Percentiles rank a stretch among this genome's conserved stretches.
Conservation (phyloP, 1,284 basidiomycete species). For the Athelia sp. region DNA sequence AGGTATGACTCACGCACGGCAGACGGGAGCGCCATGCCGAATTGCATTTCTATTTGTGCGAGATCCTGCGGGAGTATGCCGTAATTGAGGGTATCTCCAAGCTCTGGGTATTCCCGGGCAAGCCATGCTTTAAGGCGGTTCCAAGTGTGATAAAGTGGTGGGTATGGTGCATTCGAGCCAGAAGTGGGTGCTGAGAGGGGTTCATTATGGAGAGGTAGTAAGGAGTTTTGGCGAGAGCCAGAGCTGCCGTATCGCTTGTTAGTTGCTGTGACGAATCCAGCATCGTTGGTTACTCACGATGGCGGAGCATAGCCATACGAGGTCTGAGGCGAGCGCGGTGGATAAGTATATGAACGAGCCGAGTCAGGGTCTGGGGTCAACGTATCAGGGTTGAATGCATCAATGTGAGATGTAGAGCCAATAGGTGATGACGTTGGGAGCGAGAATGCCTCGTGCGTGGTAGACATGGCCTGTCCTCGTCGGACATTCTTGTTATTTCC, state of each 20-base stretch:
- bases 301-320: slow-evolving; percentile 56
- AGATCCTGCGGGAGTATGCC: slow-evolving; percentile 76
- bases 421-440: slow-evolving; percentile 64
- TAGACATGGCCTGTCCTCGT: slow-evolving; percentile 59
- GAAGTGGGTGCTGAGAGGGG: slow-evolving; percentile 36
- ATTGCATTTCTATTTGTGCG: slow-evolving; percentile 72
- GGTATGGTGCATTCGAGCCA: slow-evolving; percentile 47
- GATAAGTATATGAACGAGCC: slow-evolving; percentile 63
- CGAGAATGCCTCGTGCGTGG: slow-evolving; percentile 76
- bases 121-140: slow-evolving; percentile 75
- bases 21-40: slow-evolving; percentile 76
- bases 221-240: slow-evolving; percentile 45
- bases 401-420: slow-evolving; percentile 43
- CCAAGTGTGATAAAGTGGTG: slow-evolving; percentile 77
- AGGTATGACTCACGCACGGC: slow-evolving; percentile 83
- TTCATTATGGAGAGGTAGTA: slow-evolving; percentile 63
- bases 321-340: slow-evolving; percentile 48
- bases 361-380: slow-evolving; percentile 43
- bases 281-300: slow-evolving; percentile 39
- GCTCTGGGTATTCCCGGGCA: slow-evolving; percentile 78
- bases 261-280: not conserved
- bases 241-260: slow-evolving; percentile 18
- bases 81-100: slow-evolving; percentile 87
- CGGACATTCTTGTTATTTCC: slow-evolving; percentile 39
- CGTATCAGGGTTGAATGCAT: slow-evolving; percentile 52